Evolutionary conservation across 2,329 filamentous ascomycete genomes (phyloP).

Genomic region (Sclerotinia borealis): DNA sequence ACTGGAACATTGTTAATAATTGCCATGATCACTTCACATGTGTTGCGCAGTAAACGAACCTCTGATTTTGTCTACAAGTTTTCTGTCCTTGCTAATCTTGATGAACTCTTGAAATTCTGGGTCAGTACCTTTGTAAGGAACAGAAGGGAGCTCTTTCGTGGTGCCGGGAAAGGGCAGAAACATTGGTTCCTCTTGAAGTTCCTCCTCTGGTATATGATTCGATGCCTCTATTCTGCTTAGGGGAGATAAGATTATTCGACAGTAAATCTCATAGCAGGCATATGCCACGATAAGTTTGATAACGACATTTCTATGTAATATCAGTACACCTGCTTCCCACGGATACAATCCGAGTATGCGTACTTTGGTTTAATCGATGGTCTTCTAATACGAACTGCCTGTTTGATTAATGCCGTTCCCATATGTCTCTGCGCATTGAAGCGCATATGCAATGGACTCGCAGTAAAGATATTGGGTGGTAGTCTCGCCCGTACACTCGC

Average conservation of each 20-base stretch:
- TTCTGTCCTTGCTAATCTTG: constrained; percentile 48
- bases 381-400: constrained; percentile 26
- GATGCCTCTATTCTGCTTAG: constrained; percentile 36
- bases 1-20: constrained; percentile 33
- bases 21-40: not conserved
- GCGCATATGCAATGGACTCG: constrained; percentile 26
- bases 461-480: constrained; percentile 14
- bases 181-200: constrained; percentile 40
- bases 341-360: not conserved
- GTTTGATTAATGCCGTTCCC: constrained; percentile 19
- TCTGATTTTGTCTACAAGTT: constrained; percentile 36
- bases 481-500: not conserved
- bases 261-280: constrained; percentile 40
- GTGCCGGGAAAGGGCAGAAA: constrained; percentile 61
- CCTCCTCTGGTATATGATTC: constrained; percentile 38
- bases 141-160: constrained; percentile 41
- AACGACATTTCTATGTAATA: constrained; percentile 24
- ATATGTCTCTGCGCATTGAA: constrained; percentile 21
- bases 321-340: not conserved
- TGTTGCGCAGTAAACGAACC: constrained; percentile 12
- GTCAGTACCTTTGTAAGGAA: constrained; percentile 49
- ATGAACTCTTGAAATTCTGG: constrained; percentile 60
- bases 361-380: constrained; percentile 18
- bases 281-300: constrained; percentile 33
- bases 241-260: constrained; percentile 41